phyloP scores from a whole-genome alignment of 768 basidiomycete species.

The Auriculariales sp. region DNA sequence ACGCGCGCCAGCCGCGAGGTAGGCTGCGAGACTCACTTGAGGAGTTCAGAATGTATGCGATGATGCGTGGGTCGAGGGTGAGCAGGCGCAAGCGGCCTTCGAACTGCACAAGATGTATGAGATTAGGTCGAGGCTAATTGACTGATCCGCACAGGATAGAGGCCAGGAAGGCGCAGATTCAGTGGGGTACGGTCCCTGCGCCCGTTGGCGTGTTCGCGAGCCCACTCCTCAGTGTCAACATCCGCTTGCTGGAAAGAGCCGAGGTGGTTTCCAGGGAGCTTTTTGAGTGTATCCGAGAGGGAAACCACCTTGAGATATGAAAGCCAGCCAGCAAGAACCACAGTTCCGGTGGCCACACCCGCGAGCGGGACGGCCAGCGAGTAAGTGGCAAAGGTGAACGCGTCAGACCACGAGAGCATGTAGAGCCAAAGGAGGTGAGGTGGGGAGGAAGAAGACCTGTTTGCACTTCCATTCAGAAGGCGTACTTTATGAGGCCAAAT shows the following conservation, averaged over 20 bases:
- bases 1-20: background rate
- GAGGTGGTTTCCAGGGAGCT: background rate
- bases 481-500: background rate
- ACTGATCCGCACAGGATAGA: background rate
- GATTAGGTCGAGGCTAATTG: background rate
- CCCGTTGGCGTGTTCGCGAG: background rate
- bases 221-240: background rate
- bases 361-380: background rate
- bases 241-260: background rate
- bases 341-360: background rate
- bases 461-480: no score
- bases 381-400: background rate
- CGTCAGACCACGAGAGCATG: background rate
- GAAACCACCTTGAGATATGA: background rate
- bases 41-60: slow-evolving; percentile 62
- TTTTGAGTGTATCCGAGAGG: background rate
- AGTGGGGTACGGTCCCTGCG: background rate
- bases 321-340: background rate
- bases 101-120: slow-evolving; percentile 30
- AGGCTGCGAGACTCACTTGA: slow-evolving; percentile 5
- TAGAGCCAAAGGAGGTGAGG: background rate
- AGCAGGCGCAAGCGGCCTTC: slow-evolving; percentile 49
- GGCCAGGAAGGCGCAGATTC: background rate
- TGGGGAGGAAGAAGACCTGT: no score
- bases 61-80: slow-evolving; percentile 64